Evolutionary conservation across 148 eudicot species (phyloP), one percentile per base, ranked within the genome.

Genomic region (Rhododendron molle): DNA sequence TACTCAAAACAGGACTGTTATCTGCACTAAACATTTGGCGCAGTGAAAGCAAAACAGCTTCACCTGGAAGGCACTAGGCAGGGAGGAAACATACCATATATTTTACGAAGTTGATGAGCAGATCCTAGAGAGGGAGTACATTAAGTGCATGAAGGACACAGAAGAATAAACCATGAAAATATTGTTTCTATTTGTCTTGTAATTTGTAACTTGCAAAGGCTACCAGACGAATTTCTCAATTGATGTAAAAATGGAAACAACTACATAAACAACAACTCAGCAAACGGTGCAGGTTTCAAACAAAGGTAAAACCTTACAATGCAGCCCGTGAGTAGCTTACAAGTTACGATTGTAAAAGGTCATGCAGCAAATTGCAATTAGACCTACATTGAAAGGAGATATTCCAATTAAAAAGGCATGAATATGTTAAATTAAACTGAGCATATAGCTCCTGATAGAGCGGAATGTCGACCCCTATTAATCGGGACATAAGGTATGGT

Each of bases 191-290:
- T 78, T 32, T 28, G 30, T 47, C 38, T 78, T 50, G n/a, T 58
- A n/a, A 76, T 76, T 80, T 74, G 54, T 34, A 79, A 44, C 38
- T 26, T 60, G 76, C 74, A 80, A 86, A 71, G 34, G 67, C 80
- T 36, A 13, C 26, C 52, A 49, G 46, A 65, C 3, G 69, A 28
- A 43, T 58, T 49, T 38, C 26, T 16, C 26, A 40, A 74, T 78
- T 54, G 14, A 52, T 12, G 26, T 9, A 34, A 81, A 81, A 81
- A 81, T 4, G 40, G 32, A 23, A n/a, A 77, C 11, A 28, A 69
- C 0, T 28, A 69, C 32, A 30, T 30, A 28, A 28, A 69, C 16
- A 21, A 60, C 52, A 18, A 56, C 13, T 23, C 73, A 26, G 14
- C 11, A 12, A 9, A 3, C 0, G 71, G 20, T 8, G 14, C 32